Conservation (phyloP, 306 rosid species). For the Luffa acutangula region DNA sequence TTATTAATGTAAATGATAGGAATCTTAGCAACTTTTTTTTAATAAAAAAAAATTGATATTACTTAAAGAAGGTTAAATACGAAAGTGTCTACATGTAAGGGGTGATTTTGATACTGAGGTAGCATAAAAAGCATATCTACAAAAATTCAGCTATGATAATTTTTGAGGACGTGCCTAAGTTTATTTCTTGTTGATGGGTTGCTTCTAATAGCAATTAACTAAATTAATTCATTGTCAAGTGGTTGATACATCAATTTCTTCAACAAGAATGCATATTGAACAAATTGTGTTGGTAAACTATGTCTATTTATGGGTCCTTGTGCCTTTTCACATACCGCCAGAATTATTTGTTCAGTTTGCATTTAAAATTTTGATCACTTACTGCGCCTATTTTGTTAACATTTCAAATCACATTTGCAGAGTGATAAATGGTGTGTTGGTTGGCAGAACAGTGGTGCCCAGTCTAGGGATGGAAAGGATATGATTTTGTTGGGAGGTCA, state of each 20-base stretch:
- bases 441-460: slow-evolving; percentile 18
- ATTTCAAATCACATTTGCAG: slow-evolving; percentile 4
- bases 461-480: slow-evolving; percentile 13
- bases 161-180: not conserved
- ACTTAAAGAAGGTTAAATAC: not conserved
- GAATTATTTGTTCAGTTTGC: not conserved
- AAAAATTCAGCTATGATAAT: not conserved
- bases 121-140: not conserved
- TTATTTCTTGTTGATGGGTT: not conserved
- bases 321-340: not conserved
- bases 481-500: slow-evolving; percentile 19
- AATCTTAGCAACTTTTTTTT: not conserved
- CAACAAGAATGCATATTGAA: not conserved
- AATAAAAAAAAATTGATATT: not conserved
- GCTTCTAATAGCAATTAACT: not conserved
- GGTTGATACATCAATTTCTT: not conserved
- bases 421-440: slow-evolving; percentile 9
- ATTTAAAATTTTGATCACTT: not conserved
- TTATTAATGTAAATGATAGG: not conserved
- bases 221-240: not conserved
- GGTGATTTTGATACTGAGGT: not conserved
- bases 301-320: not conserved
- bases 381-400: not conserved
- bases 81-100: not conserved
- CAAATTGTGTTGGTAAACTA: not conserved